Evolutionary conservation across 1,284 basidiomycete species (phyloP), one percentile per base, ranked within the genome.

Genomic region (Ceratobasidium papillatum): DNA sequence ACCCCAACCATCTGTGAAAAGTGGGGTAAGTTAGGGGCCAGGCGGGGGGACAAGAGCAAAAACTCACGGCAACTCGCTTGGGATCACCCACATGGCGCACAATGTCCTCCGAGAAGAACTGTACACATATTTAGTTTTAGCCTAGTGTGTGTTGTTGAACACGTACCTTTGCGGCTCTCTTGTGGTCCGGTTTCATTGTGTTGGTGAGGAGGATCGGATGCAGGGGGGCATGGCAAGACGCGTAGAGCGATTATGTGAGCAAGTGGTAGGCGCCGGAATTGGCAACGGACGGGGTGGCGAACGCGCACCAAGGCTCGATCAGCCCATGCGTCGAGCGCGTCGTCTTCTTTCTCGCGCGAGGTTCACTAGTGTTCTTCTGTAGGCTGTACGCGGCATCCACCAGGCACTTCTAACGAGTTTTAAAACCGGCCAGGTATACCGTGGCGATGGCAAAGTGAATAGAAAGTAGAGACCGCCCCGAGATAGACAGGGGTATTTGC

Each of bases 91-190:
- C 83, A 74, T 85, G 84, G 78, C 85, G 86, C 5, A 93, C 91
- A 74, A 91, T 88, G 82, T 93, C 91, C 81, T 93, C 91, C 76
- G 90, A 89, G 81, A 91, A 93, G 78, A 93, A 89, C 91, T 93
- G 76, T 8, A 17, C 11, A 49, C 19, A 17, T n/a, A 11, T n/a
- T 59, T 2, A 71, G 52, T 45, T 17, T 2, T 59, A 54, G n/a
- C 3, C 49, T 25, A n/a, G 19, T 25, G 25, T 36, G 30, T 58
- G 9, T 32, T 1, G 14, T 4, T 14, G 58, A 41, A 9, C 19
- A n/a, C 66, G 27, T 36, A 41, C 66, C 66, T 71, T 71, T 41
- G 66, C 66, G 32, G 65, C 65, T 36, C 41, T 36, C 36, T 58
- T 71, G 52, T 43, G 49, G 27, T 41, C 30, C 27, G 52, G 54